Base-by-base conservation (phyloP, 2,329 filamentous ascomycete species). In the Furcasterigmium sp. region DNA sequence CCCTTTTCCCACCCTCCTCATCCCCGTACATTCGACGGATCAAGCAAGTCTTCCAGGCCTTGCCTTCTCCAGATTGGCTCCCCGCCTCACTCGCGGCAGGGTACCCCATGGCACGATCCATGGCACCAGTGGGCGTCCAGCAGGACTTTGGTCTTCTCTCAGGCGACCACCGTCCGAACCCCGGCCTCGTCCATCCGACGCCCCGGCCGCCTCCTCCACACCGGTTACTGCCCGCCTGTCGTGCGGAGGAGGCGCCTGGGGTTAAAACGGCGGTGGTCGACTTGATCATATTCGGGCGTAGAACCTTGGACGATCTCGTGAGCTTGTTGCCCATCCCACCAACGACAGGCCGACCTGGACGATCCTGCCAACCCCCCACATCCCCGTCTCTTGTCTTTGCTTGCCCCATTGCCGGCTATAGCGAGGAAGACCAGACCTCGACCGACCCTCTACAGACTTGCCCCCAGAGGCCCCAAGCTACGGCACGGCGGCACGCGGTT, bases 401-500 rank as follows among this genome's bases (percentile, higher is more conserved):
- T n/a, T n/a, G n/a, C n/a, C n/a, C n/a, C n/a, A n/a, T n/a, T n/a
- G n/a, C n/a, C n/a, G n/a, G n/a, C n/a, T n/a, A n/a, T n/a, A n/a
- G 29, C 21, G 28, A 23, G 19, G 21, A 25, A 30, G 18, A 25
- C 30, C 37, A 44, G 37, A 21, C 38, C 23, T 14, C 21, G 11
- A 20, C 11, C 13, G 21, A 32, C 37, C 17, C 6, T 29, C 11
- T 23, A n/a, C n/a, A n/a, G n/a, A n/a, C n/a, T n/a, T n/a, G n/a
- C n/a, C n/a, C n/a, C n/a, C n/a, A n/a, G 23, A 17, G 29, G 19
- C 14, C 13, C 23, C 38, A 21, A 34, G 25, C 13, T 30, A 9
- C 43, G 46, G 46, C 43, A 43, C 28, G 26, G 20, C 46, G 46
- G 46, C 46, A 28, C 46, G 44, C 29, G 29, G 21, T 42, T 47